Percentiles rank a stretch among this genome's conserved stretches.
phyloP scores from a whole-genome alignment of 768 basidiomycete genomes.

The Termitomyces sp. region DNA sequence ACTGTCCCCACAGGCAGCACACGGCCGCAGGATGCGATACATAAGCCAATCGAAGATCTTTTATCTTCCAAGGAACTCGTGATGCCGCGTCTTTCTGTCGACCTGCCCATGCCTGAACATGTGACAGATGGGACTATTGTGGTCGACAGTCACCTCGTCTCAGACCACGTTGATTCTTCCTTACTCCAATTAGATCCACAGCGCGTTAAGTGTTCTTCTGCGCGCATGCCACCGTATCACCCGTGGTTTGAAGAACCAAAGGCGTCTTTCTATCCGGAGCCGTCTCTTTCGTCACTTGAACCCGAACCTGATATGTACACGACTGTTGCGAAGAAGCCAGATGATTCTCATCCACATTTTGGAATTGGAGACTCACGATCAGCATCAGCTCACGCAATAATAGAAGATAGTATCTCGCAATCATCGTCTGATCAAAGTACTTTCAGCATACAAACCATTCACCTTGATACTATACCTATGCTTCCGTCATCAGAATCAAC shows the following conservation, averaged over 20 bases:
- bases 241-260: slow-evolving; percentile 4
- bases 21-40: not conserved
- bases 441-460: not conserved
- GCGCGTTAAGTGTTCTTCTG: not conserved
- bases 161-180: slow-evolving; percentile 1
- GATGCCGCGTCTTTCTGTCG: not conserved
- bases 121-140: slow-evolving; percentile 4
- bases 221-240: not conserved
- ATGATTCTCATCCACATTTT: not conserved
- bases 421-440: not conserved
- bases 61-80: not conserved
- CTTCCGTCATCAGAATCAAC: not conserved
- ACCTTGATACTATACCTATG: not conserved
- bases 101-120: not conserved
- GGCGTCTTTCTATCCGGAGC: not conserved
- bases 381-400: not conserved
- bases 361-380: not conserved
- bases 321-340: not conserved
- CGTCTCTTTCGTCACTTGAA: not conserved
- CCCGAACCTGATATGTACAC: slow-evolving; percentile 6
- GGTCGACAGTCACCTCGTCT: not conserved
- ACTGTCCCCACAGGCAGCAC: not conserved
- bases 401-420: not conserved
- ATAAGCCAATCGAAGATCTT: not conserved
- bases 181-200: not conserved